Percentiles rank a stretch among this genome's conserved stretches.
These are phyloP conservation scores for Xylaria sp. DNA, from an alignment of 2,329 filamentous ascomycete genomes.

Conservation along the genomic window DNA sequence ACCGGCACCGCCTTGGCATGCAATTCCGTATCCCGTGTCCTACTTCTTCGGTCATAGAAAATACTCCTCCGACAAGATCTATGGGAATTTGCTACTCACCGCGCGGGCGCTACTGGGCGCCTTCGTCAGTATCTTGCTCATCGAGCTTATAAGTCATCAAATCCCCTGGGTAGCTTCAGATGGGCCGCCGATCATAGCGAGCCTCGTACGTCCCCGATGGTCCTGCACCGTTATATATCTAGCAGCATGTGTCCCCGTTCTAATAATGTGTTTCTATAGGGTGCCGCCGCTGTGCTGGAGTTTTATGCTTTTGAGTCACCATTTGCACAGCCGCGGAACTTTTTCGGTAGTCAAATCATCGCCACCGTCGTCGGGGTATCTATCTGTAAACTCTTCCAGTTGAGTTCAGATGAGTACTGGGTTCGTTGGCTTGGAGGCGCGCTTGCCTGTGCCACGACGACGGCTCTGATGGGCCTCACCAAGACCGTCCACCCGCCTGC, in stretches of 20 bases:
- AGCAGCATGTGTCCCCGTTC: background rate
- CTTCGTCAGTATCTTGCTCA: constrained; percentile 69
- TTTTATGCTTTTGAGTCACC: constrained; percentile 79
- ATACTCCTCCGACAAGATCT: constrained; percentile 47
- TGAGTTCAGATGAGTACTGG: constrained; percentile 59
- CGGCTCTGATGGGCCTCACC: constrained; percentile 73
- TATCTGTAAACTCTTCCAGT: constrained; percentile 73
- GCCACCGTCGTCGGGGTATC: constrained; percentile 69
- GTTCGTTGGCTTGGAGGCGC: constrained; percentile 74
- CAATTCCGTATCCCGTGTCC: constrained; percentile 73
- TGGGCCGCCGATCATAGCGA: constrained; percentile 72
- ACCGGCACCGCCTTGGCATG: constrained; percentile 71
- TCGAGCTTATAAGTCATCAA: constrained; percentile 66
- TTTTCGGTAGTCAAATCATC: constrained; percentile 73
- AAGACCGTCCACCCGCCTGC: constrained; percentile 80
- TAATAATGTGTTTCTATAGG: constrained; percentile 56
- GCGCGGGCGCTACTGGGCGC: constrained; percentile 74
- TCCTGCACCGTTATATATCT: background rate
- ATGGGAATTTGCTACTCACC: constrained; percentile 69
- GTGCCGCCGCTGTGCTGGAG: constrained; percentile 79
- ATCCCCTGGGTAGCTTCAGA: constrained; percentile 65
- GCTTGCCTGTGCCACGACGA: constrained; percentile 72
- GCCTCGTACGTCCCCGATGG: constrained; percentile 68
- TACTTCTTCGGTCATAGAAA: constrained; percentile 74
- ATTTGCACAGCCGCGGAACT: constrained; percentile 77